Percentiles rank a stretch among this genome's conserved stretches.
phyloP scores from a whole-genome alignment of 2,329 filamentous ascomycete genomes.

The Fusarium torulosum region DNA sequence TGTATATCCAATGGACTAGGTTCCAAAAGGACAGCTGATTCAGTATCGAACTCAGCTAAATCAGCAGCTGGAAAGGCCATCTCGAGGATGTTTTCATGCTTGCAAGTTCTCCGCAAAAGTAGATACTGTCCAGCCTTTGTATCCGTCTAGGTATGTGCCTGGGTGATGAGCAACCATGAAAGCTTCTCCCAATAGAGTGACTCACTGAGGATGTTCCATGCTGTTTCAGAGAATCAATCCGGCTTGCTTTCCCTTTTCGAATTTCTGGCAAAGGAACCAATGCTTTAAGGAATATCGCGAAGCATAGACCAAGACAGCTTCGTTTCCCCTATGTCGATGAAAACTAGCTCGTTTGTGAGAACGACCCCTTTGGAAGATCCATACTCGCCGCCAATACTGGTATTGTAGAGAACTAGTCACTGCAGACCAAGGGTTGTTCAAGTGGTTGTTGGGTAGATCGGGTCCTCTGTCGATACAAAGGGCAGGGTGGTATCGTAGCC shows the following conservation, averaged over 20 bases:
- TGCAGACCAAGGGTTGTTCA: slow-evolving; percentile 3
- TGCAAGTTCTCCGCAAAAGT: slow-evolving; percentile 15
- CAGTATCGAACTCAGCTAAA: neutral
- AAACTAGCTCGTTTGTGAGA: slow-evolving; percentile 2
- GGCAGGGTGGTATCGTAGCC: neutral
- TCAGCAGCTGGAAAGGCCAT: slow-evolving; percentile 7
- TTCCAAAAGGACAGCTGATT: neutral
- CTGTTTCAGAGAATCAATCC: neutral
- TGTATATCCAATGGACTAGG: slow-evolving; percentile 3
- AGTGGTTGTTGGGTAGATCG: slow-evolving; percentile 5
- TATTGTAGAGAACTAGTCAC: slow-evolving; percentile 8
- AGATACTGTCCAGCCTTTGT: slow-evolving; percentile 22
- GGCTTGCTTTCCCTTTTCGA: neutral
- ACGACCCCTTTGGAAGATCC: slow-evolving; percentile 17
- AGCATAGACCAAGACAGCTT: slow-evolving; percentile 6
- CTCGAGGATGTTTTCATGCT: slow-evolving; percentile 5
- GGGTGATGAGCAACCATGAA: slow-evolving; percentile 2
- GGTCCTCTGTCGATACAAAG: slow-evolving; percentile 4
- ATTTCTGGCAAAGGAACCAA: neutral
- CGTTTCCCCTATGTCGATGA: slow-evolving; percentile 2
- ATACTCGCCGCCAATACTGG: slow-evolving; percentile 14
- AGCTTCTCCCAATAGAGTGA: slow-evolving; percentile 1
- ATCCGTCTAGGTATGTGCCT: slow-evolving; percentile 12
- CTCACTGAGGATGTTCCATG: neutral
- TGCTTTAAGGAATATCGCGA: neutral